Evolutionary conservation across 176 grass and related monocot genomes (phyloP).

Genomic region (Chloris gayana): DNA sequence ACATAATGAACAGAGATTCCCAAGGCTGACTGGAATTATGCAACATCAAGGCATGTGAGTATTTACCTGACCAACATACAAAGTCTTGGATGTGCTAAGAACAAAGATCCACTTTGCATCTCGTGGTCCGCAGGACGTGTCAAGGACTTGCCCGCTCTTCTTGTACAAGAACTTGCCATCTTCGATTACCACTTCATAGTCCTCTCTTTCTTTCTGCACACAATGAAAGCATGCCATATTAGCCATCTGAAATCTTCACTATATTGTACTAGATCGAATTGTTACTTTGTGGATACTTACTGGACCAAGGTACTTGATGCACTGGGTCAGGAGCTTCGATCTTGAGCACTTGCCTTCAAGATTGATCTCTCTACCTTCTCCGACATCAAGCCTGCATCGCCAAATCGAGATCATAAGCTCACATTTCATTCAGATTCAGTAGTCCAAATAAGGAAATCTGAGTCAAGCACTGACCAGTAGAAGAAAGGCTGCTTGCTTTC

Average conservation of each 20-base stretch:
- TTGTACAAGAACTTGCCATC: slow-evolving; percentile 82
- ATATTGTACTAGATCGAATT: background rate
- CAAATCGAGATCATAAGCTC: slow-evolving; percentile 18
- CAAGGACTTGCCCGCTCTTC: slow-evolving; percentile 51
- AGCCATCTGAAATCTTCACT: background rate
- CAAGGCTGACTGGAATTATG: background rate
- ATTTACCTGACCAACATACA: slow-evolving; percentile 86
- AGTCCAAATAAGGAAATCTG: background rate
- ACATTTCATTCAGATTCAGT: background rate
- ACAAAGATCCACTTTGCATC: slow-evolving; percentile 95
- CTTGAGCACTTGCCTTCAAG: slow-evolving; percentile 64
- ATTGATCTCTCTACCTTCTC: slow-evolving; percentile 83
- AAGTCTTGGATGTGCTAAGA: slow-evolving; percentile 75
- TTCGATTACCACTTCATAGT: slow-evolving; percentile 69
- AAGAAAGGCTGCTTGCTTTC: slow-evolving; percentile 97
- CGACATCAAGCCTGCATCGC: slow-evolving; percentile 72
- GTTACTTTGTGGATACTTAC: slow-evolving; percentile 44
- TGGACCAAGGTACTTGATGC: slow-evolving; percentile 96
- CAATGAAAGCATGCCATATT: background rate
- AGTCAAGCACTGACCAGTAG: slow-evolving; percentile 63
- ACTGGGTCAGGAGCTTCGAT: slow-evolving; percentile 71
- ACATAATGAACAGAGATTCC: background rate
- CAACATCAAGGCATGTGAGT: background rate
- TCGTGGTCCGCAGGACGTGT: slow-evolving; percentile 39
- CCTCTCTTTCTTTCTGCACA: slow-evolving; percentile 90